A percentile compares a stretch with the other conserved stretches of the same genome.
Evolutionary conservation across 352 stramenopile species (phyloP).

Genomic region (Globisporangium okanoganense): DNA sequence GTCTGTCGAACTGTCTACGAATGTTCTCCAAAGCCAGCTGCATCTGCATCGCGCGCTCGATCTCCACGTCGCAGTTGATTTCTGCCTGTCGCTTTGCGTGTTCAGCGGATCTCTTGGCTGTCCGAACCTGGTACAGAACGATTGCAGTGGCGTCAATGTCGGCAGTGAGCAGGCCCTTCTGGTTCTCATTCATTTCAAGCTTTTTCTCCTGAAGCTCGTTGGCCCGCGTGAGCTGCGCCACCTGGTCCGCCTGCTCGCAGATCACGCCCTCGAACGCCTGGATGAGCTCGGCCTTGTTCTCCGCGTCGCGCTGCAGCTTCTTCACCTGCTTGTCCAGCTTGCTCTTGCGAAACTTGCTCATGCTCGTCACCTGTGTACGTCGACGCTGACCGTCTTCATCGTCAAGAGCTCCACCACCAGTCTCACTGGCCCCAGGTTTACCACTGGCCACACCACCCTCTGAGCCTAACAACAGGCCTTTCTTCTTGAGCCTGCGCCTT

Average conservation of each 20-base stretch:
- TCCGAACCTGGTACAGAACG: constrained; percentile 19
- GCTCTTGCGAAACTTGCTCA: constrained; percentile 65
- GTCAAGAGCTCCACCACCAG: constrained; percentile 3
- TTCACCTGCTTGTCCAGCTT: constrained; percentile 62
- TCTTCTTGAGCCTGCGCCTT: constrained; percentile 18
- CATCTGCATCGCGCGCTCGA: constrained; percentile 39
- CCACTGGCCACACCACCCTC: constrained; percentile 4
- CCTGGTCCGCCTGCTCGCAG: constrained; percentile 47
- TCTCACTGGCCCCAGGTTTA: neutral
- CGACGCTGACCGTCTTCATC: constrained; percentile 7
- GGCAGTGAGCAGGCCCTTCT: constrained; percentile 43
- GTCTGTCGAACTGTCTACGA: constrained; percentile 45
- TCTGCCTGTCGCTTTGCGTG: constrained; percentile 29
- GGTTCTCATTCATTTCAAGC: constrained; percentile 37
- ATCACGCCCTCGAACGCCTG: constrained; percentile 47
- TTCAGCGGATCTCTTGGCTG: constrained; percentile 18
- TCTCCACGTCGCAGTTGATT: constrained; percentile 41
- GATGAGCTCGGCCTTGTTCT: constrained; percentile 40
- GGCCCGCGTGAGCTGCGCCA: constrained; percentile 33
- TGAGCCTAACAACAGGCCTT: constrained; percentile 12
- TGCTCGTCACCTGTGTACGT: constrained; percentile 35
- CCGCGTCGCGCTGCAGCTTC: constrained; percentile 52
- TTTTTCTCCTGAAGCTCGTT: constrained; percentile 40
- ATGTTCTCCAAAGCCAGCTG: constrained; percentile 36
- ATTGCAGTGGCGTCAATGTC: constrained; percentile 42